Percentiles rank a stretch among this genome's conserved stretches.
Evolutionary conservation across 352 stramenopile species (phyloP).

Genomic region (Phytophthora sansomeana): DNA sequence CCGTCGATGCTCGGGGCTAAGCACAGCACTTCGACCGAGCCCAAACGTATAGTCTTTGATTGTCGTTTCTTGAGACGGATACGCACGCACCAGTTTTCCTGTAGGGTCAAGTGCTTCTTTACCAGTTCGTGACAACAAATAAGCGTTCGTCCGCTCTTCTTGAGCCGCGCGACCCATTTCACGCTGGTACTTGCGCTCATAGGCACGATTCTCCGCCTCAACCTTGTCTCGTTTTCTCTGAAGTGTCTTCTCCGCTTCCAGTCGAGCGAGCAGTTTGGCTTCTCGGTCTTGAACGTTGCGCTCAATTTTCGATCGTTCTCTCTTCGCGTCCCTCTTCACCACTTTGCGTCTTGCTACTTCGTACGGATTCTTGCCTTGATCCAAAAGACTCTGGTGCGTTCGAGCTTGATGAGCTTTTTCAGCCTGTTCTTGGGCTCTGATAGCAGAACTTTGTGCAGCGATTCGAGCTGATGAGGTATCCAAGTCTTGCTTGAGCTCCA

Average conservation of each 20-base stretch:
- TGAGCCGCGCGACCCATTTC: conserved; percentile 67
- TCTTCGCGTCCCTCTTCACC: conserved; percentile 44
- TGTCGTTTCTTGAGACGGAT: conserved; percentile 77
- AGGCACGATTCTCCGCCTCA: conserved; percentile 49
- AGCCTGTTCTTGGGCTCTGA: conserved; percentile 37
- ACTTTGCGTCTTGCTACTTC: conserved; percentile 64
- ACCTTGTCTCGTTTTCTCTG: conserved; percentile 49
- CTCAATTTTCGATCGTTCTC: conserved; percentile 53
- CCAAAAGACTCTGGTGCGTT: conserved; percentile 61
- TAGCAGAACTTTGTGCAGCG: conserved; percentile 51
- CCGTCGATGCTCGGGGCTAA: conserved; percentile 44
- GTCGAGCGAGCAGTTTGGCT: conserved; percentile 50
- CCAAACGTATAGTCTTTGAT: conserved; percentile 81
- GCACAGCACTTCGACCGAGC: conserved; percentile 57
- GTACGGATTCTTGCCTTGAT: conserved; percentile 82
- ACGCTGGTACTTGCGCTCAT: conserved; percentile 74
- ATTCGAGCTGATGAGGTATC: conserved; percentile 56
- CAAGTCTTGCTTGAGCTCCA: conserved; percentile 68
- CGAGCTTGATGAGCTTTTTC: conserved; percentile 42
- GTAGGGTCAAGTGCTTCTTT: conserved; percentile 71
- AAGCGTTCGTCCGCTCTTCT: conserved; percentile 63
- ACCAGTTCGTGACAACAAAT: conserved; percentile 62
- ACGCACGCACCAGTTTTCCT: conserved; percentile 65
- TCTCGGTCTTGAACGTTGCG: conserved; percentile 64
- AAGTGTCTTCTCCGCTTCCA: conserved; percentile 62